Evolutionary conservation across 1,284 basidiomycete genomes (phyloP).

Genomic region (Singerocomus inundabilis): DNA sequence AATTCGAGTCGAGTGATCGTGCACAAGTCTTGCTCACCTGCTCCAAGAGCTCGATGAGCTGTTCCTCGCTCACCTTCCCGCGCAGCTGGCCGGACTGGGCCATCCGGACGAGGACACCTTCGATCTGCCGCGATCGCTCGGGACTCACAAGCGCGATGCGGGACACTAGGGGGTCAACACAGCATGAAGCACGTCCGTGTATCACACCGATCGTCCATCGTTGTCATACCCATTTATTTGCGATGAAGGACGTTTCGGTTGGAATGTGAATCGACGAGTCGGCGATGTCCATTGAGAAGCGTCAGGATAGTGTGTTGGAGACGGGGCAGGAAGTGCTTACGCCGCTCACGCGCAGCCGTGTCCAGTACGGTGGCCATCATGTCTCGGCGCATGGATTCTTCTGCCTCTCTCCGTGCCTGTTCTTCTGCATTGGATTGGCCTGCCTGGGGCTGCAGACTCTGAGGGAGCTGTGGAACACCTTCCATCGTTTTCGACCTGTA

Average conservation of each 20-base stretch:
- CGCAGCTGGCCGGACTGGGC: constrained; percentile 90
- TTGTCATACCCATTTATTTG: background rate
- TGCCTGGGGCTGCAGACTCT: constrained; percentile 28
- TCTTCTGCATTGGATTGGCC: constrained; percentile 44
- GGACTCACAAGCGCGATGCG: constrained; percentile 93
- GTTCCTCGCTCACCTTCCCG: constrained; percentile 82
- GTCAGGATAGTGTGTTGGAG: constrained; percentile 2
- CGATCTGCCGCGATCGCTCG: constrained; percentile 83
- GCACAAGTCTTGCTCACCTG: constrained; percentile 58
- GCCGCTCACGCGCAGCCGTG: constrained; percentile 82
- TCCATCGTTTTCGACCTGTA: constrained; percentile 17
- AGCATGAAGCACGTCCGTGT: background rate
- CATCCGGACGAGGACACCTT: constrained; percentile 85
- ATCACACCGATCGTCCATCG: background rate
- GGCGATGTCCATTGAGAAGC: background rate
- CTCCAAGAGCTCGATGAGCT: constrained; percentile 89
- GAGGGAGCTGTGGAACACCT: constrained; percentile 27
- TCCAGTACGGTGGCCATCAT: constrained; percentile 90
- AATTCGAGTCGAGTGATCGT: background rate
- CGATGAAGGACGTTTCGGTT: background rate
- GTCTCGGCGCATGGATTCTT: constrained; percentile 76
- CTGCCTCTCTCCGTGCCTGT: constrained; percentile 56
- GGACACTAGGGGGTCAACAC: constrained; percentile 63
- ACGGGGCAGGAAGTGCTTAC: constrained; percentile 51
- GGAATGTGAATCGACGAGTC: background rate